Evolutionary conservation across 768 basidiomycete genomes (phyloP).

Genomic region (Chiua virens): DNA sequence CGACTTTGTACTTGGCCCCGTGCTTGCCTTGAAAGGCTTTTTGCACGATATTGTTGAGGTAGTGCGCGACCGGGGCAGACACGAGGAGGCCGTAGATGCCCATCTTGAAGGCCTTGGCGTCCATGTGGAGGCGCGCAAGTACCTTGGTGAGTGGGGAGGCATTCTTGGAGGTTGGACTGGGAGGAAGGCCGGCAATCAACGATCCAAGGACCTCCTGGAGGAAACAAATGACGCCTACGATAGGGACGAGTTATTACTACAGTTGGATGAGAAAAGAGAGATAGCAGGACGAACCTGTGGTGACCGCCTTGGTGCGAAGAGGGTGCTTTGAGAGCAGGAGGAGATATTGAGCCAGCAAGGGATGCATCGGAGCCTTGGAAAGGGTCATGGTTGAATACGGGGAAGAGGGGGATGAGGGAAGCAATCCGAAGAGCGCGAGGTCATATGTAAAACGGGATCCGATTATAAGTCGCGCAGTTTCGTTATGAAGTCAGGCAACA

Average conservation of each 20-base stretch:
- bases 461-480: too few relatives aligned
- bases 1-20: constrained; percentile 59
- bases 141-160: constrained; percentile 51
- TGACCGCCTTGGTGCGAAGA: constrained; percentile 77
- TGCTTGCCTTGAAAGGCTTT: constrained; percentile 76
- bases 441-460: too few relatives aligned
- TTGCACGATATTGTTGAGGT: constrained; percentile 71
- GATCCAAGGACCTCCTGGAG: constrained; percentile 83
- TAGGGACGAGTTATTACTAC: not conserved
- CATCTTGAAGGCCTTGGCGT: constrained; percentile 79
- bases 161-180: constrained; percentile 48
- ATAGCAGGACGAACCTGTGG: constrained; percentile 50
- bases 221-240: constrained; percentile 53
- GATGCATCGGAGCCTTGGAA: constrained; percentile 27
- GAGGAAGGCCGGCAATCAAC: constrained; percentile 62
- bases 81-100: constrained; percentile 79
- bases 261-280: not conserved
- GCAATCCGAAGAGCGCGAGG: too few relatives aligned
- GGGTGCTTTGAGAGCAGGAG: constrained; percentile 65
- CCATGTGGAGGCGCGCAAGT: constrained; percentile 58
- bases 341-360: constrained; percentile 71
- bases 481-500: too few relatives aligned
- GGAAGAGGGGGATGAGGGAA: not conserved
- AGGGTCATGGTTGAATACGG: constrained; percentile 33
- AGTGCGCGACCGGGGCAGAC: constrained; percentile 79